phyloP scores from a whole-genome alignment of 23 red algal species.

The Agarophyton chilense region DNA sequence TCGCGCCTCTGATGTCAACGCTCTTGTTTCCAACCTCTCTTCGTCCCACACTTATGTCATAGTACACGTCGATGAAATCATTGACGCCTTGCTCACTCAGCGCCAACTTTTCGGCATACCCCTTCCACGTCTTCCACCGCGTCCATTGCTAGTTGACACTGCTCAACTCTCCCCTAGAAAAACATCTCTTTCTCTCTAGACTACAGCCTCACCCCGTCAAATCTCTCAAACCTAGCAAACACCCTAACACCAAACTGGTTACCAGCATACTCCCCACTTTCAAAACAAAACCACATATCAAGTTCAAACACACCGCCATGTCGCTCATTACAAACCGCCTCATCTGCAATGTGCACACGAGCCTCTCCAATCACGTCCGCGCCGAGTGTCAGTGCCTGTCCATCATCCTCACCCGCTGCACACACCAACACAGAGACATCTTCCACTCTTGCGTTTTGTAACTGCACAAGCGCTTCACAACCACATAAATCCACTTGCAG shows the following conservation, averaged over 20 bases:
- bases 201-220: background rate
- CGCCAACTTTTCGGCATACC: slow-evolving; percentile 74
- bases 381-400: slow-evolving; percentile 19
- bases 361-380: slow-evolving; percentile 12
- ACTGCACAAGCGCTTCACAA: background rate
- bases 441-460: background rate
- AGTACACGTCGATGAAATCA: slow-evolving; percentile 69
- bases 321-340: background rate
- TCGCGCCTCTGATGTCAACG: background rate
- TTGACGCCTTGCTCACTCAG: slow-evolving; percentile 72
- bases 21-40: background rate
- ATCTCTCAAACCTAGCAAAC: background rate
- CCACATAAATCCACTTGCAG: slow-evolving; percentile 10
- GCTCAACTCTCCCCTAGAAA: slow-evolving; percentile 18
- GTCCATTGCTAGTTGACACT: slow-evolving; percentile 62
- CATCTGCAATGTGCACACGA: background rate
- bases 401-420: slow-evolving; percentile 14
- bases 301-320: background rate
- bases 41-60: background rate
- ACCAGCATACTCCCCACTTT: background rate
- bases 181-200: background rate
- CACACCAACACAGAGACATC: slow-evolving; percentile 28
- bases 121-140: slow-evolving; percentile 73
- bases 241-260: slow-evolving; percentile 18
- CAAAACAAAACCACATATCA: background rate